A percentile compares a stretch with the other conserved stretches of the same genome.
These are phyloP conservation scores for Tilletia indica DNA, from an alignment of 1,284 basidiomycete species.

Conservation along the genomic window DNA sequence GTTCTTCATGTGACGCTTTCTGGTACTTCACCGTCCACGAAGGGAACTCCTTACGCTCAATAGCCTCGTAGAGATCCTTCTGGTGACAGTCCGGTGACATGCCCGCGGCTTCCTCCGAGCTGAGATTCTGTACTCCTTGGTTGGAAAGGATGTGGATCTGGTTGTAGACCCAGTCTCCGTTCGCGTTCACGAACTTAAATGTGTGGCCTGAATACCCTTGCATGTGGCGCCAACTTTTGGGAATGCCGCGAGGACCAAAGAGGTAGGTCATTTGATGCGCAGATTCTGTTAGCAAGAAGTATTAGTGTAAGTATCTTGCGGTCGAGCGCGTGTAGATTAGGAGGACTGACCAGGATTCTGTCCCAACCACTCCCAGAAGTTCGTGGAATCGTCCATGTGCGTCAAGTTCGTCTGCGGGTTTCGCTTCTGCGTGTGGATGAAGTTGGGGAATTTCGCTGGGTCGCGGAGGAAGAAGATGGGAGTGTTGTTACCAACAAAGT, in stretches of 20 bases:
- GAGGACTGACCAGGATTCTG: background rate
- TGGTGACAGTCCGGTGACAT: constrained; percentile 38
- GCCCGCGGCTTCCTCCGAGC: constrained; percentile 34
- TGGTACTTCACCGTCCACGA: constrained; percentile 49
- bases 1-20: constrained; percentile 33
- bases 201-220: constrained; percentile 44
- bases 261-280: constrained; percentile 40
- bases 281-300: constrained; percentile 33
- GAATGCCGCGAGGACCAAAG: constrained; percentile 39
- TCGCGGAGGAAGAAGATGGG: constrained; percentile 42
- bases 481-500: constrained; percentile 36
- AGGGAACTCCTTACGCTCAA: constrained; percentile 45
- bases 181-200: constrained; percentile 40
- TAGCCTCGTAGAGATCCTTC: constrained; percentile 46
- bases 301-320: constrained; percentile 24
- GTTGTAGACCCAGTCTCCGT: constrained; percentile 39
- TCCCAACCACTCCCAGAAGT: background rate
- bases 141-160: constrained; percentile 44
- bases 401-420: constrained; percentile 31
- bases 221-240: constrained; percentile 33
- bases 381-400: constrained; percentile 11
- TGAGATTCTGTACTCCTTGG: constrained; percentile 34
- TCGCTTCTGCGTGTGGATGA: constrained; percentile 46
- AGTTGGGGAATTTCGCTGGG: constrained; percentile 42
- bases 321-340: background rate